Evolutionary conservation across 352 stramenopile species (phyloP).

Genomic region (Globisporangium solare): DNA sequence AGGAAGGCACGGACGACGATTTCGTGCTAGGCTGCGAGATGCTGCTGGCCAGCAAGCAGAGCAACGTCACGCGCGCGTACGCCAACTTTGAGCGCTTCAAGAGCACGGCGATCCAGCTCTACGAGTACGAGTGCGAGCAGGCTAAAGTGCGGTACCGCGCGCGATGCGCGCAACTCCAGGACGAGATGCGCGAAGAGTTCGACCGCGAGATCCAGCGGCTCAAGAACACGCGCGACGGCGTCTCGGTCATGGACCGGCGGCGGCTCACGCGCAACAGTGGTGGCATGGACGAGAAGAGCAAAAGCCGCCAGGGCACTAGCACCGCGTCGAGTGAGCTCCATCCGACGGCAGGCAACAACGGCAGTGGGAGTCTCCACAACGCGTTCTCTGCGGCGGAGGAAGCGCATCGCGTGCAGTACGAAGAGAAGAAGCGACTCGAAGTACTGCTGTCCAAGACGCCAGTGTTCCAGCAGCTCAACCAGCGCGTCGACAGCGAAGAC

Average conservation of each 20-base stretch:
- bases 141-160: slow-evolving; percentile 29
- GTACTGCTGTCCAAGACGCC: slow-evolving; percentile 39
- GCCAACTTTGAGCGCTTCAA: slow-evolving; percentile 26
- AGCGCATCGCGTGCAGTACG: slow-evolving; percentile 28
- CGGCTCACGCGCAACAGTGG: slow-evolving; percentile 24
- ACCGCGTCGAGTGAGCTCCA: not conserved
- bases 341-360: slow-evolving; percentile 13
- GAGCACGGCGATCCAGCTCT: slow-evolving; percentile 23
- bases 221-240: slow-evolving; percentile 49
- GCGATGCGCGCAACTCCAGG: slow-evolving; percentile 46
- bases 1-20: slow-evolving; percentile 28
- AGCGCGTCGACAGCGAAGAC: slow-evolving; percentile 26
- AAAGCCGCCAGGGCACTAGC: slow-evolving; percentile 1
- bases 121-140: slow-evolving; percentile 36
- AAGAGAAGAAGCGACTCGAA: slow-evolving; percentile 59
- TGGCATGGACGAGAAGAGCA: slow-evolving; percentile 16
- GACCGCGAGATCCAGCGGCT: slow-evolving; percentile 49
- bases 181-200: slow-evolving; percentile 45
- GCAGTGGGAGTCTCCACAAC: not conserved
- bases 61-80: slow-evolving; percentile 23
- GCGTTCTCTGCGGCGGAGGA: slow-evolving; percentile 24
- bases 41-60: slow-evolving; percentile 18
- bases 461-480: slow-evolving; percentile 42
- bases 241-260: slow-evolving; percentile 61
- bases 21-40: slow-evolving; percentile 31